Evolutionary conservation across 2,329 filamentous ascomycete genomes (phyloP).

Genomic region (Chalaropsis ovoidea): DNA sequence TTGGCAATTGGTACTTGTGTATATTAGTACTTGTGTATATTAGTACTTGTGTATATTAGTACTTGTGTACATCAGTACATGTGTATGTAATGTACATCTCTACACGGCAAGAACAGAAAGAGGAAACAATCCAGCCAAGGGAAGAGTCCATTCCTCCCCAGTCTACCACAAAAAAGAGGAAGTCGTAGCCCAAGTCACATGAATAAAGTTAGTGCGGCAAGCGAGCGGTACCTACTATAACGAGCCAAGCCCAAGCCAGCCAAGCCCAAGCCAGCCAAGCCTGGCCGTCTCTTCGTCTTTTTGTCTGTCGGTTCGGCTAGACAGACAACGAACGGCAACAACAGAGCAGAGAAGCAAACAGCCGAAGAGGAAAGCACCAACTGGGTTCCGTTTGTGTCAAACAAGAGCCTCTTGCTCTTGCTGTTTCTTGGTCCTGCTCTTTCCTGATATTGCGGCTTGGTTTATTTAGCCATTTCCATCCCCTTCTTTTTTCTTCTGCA

Average conservation of each 20-base stretch:
- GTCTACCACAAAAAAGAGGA: not conserved
- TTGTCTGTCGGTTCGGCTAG: not conserved
- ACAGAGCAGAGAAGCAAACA: not conserved
- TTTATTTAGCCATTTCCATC: not conserved
- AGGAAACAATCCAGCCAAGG: conserved; percentile 7
- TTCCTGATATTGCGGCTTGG: not conserved
- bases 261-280: not conserved
- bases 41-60: too few relatives aligned
- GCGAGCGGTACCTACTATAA: not conserved
- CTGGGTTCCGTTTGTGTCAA: not conserved
- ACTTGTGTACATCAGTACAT: not conserved
- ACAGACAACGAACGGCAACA: not conserved
- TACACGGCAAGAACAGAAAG: not conserved
- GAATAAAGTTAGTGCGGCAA: conserved; percentile 4
- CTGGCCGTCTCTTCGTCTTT: not conserved
- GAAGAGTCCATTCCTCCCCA: not conserved
- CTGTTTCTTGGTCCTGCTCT: not conserved
- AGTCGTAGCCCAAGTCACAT: conserved; percentile 11
- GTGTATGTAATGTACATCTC: not conserved
- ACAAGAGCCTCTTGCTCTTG: not conserved
- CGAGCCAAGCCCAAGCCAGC: not conserved
- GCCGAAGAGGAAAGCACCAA: not conserved
- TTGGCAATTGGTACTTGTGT: not conserved
- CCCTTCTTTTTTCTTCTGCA: not conserved
- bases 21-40: not conserved